Evolutionary conservation across 108 stramenopile genomes (phyloP), one percentile per base, ranked within the genome.

Genomic region (Stephanodiscus minutulus): DNA sequence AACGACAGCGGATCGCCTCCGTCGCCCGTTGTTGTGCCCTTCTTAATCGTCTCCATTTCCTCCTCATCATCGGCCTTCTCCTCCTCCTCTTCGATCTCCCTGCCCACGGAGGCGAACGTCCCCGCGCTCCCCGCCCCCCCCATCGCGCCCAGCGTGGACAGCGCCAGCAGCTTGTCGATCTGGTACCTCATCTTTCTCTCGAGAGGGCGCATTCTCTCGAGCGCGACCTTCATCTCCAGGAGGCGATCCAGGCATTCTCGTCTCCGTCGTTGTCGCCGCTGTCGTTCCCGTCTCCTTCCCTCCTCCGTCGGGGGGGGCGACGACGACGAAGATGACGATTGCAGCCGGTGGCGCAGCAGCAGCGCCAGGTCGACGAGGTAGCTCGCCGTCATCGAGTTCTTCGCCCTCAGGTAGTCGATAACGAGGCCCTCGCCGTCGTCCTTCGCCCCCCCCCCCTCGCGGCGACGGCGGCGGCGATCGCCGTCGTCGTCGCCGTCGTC

Each of bases 151-250:
- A 84, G 62, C 10, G 83, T 73, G 49, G 77, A 61, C 33, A 86
- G 52, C 0, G 88, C 76, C 18, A 93, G 52, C 41, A 95, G 62
- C 64, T 91, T 91, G 55, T 95, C 94, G 56, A 95, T 88, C 60
- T 92, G 91, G 72, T 95, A 93, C 17, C 88, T 76, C 72, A 95
- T 81, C 63, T 91, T 90, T 58, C 90, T 91, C 66, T 95, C 91
- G 9, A 95, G 59, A 9, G 90, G 90, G 15, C 90, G 86, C 52
- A 88, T 81, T 58, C 91, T 95, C 47, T 95, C 94, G 25, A 95
- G 68, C 20, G 87, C 90, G 18, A 77, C 76, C 69, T 84, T 91
- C 86, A 90, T 90, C 69, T 91, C 89, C 17, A 63, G 53, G 7
- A 95, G 63, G 25, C 93, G 85, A 24, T 79, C 60, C 12, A 70